Conservation (phyloP, 176 grass and related monocot species). For the Juncus effusus region DNA sequence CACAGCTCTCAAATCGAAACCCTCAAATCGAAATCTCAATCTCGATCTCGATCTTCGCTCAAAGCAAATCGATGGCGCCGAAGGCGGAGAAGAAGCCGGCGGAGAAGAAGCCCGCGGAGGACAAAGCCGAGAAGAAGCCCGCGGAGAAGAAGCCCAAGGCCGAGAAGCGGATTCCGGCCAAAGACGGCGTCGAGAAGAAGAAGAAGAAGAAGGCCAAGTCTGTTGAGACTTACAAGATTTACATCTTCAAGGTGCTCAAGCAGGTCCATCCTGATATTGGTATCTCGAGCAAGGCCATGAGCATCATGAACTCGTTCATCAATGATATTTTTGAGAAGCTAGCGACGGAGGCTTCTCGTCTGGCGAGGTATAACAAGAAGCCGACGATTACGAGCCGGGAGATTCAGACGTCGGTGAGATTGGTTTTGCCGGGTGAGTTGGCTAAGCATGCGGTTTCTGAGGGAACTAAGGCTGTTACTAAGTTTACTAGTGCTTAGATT, state of each 20-base stretch:
- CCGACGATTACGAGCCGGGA: constrained; percentile 5
- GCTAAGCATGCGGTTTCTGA: constrained; percentile 24
- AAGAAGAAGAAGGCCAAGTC: constrained; percentile 33
- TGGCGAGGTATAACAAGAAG: constrained; percentile 22
- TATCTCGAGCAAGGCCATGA: constrained; percentile 66
- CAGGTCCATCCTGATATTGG: constrained; percentile 74
- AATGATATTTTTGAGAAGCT: constrained; percentile 78
- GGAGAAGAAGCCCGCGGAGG: constrained; percentile 23
- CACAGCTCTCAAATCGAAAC: background rate
- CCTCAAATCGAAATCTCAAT: too few relatives aligned
- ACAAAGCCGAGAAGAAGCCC: constrained; percentile 28
- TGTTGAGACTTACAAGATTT: constrained; percentile 83
- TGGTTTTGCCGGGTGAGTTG: constrained; percentile 18
- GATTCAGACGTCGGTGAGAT: constrained; percentile 20
- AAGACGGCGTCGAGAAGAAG: constrained; percentile 25
- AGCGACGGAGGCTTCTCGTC: constrained; percentile 14
- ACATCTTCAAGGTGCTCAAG: constrained; percentile 89
- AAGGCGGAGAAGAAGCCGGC: constrained; percentile 34
- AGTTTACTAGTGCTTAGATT: constrained; percentile 27
- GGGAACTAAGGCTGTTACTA: constrained; percentile 21
- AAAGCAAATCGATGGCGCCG: constrained; percentile 19
- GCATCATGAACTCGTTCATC: constrained; percentile 82
- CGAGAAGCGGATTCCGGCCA: constrained; percentile 33
- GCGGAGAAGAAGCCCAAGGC: constrained; percentile 41
- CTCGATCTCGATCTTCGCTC: background rate